Evolutionary conservation across 2,329 filamentous ascomycete genomes (phyloP).

Genomic region (Furcasterigmium furcatum): DNA sequence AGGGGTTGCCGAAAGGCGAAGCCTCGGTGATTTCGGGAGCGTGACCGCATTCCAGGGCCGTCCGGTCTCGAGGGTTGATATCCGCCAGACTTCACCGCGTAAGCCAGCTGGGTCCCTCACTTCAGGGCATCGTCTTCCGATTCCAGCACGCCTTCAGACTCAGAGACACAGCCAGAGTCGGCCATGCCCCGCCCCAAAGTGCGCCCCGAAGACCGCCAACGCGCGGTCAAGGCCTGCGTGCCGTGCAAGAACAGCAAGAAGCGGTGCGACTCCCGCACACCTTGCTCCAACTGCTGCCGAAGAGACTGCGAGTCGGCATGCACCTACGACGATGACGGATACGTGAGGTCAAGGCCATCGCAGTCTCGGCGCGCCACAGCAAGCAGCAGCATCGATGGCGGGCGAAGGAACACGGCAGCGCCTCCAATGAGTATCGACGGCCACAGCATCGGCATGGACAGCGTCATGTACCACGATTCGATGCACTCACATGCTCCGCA

Average conservation of each 20-base stretch:
- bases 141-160: too few species aligned
- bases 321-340: background rate
- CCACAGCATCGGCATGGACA: too few species aligned
- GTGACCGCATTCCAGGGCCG: too few species aligned
- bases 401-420: background rate
- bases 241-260: constrained; percentile 47
- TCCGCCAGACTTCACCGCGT: too few species aligned
- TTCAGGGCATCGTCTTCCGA: too few species aligned
- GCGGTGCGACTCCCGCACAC: constrained; percentile 43
- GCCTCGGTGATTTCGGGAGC: background rate
- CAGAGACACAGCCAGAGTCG: too few species aligned
- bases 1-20: background rate
- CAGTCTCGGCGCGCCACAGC: background rate
- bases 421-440: too few species aligned
- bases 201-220: constrained; percentile 42
- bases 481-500: background rate
- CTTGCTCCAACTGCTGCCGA: constrained; percentile 31
- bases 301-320: constrained; percentile 4
- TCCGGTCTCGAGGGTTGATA: too few species aligned
- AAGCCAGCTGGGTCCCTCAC: too few species aligned
- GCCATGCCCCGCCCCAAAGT: constrained; percentile 52
- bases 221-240: constrained; percentile 45
- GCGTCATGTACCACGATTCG: background rate
- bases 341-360: background rate
- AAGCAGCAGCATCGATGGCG: background rate